These are phyloP conservation scores for Starmera stellimalicola DNA, from an alignment of 1,139 yeast genomes.

Conservation along the genomic window DNA sequence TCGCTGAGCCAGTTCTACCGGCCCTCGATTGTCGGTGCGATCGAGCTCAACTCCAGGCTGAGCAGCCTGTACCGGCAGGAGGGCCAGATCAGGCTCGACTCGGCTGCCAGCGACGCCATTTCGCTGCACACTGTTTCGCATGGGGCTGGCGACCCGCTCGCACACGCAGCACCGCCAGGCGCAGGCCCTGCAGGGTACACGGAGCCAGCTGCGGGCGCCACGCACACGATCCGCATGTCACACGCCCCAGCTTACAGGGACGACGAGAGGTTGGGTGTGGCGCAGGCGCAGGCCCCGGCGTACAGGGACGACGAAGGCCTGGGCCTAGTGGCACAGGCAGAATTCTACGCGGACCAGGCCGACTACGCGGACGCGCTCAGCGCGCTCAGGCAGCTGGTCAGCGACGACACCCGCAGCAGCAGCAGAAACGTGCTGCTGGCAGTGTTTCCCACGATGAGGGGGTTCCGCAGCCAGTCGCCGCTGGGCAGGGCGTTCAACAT, in stretches of 20 bases:
- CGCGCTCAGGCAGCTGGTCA: not conserved
- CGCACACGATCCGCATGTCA: constrained; percentile 9
- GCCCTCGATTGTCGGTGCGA: constrained; percentile 34
- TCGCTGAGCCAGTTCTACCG: constrained; percentile 14
- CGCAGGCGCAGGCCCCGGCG: constrained; percentile 11
- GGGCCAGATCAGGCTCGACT: not conserved
- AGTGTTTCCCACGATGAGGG: constrained; percentile 21
- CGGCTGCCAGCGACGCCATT: constrained; percentile 1
- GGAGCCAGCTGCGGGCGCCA: too few species aligned
- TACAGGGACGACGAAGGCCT: not conserved
- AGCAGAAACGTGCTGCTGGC: constrained; percentile 3
- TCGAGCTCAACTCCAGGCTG: constrained; percentile 25
- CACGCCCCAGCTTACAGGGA: constrained; percentile 13
- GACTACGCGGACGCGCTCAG: constrained; percentile 5
- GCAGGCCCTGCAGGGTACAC: not conserved
- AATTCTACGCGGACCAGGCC: not conserved
- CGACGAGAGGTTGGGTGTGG: constrained; percentile 1
- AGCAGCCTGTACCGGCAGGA: constrained; percentile 6
- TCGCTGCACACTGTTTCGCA: constrained; percentile 3
- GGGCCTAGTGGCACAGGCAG: not conserved
- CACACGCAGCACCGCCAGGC: too few species aligned
- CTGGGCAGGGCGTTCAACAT: constrained; percentile 21
- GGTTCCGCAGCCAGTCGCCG: constrained; percentile 14
- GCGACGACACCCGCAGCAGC: not conserved
- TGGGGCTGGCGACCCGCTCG: not conserved